Percentiles rank a stretch among this genome's conserved stretches.
Conservation (phyloP, 169 alveolate species). For the Plasmodium gaboni region DNA sequence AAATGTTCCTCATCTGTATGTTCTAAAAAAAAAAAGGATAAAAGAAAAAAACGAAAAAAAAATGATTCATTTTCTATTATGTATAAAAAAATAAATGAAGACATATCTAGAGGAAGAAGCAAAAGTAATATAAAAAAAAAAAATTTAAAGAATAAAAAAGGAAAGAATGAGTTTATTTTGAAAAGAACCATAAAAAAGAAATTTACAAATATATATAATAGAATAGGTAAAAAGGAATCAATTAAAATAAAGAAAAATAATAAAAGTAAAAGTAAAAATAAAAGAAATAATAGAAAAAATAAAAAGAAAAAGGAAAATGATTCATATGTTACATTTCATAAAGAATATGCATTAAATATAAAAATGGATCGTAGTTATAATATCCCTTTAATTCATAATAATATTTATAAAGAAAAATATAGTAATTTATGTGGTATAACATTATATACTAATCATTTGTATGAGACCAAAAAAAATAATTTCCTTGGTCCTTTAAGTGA, state of each 20-base stretch:
- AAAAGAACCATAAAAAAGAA: conserved; percentile 10
- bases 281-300: conserved; percentile 4
- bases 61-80: not conserved
- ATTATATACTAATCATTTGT: conserved; percentile 1
- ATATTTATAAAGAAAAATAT: conserved; percentile 51
- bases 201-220: conserved; percentile 12
- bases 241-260: conserved; percentile 52
- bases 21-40: not conserved
- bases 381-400: conserved; percentile 38
- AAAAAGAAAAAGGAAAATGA: conserved; percentile 17
- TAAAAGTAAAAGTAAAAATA: conserved; percentile 30
- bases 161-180: conserved; percentile 10
- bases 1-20: not conserved
- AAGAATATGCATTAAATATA: conserved; percentile 38
- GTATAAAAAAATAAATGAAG: not conserved
- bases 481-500: conserved; percentile 44
- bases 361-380: conserved; percentile 17
- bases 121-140: conserved; percentile 9
- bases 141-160: conserved; percentile 18
- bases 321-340: conserved; percentile 20
- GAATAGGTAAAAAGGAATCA: conserved; percentile 6
- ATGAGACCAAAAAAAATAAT: conserved; percentile 10
- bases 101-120: not conserved
- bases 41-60: not conserved
- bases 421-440: not conserved